Evolutionary conservation across 169 alveolate genomes (phyloP), one percentile per base, ranked within the genome.

Genomic region (Blepharisma undulans): DNA sequence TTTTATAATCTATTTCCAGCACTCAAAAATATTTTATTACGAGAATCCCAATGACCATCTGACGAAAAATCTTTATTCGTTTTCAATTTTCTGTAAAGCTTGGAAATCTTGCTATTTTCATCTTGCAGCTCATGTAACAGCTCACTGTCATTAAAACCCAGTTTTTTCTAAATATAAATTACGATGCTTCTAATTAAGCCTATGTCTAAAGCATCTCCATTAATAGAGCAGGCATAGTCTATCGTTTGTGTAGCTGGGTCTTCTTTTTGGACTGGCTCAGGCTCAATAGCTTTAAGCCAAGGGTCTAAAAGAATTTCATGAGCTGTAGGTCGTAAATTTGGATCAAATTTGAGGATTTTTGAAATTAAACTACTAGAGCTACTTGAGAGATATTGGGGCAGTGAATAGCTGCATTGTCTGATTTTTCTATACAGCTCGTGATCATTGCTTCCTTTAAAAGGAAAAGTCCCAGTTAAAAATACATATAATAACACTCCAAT

Each of bases 401-500:
- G 87, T 12, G 87, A 92, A 3, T 87, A 88, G 12, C 89, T 77
- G 33, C 95, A 93, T 27, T 74, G 32, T 60, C 89, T 84, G 8
- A 95, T 95, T 25, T 89, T 91, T 89, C 88, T 92, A 89, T 93
- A 95, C 25, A 95, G 91, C 36, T 95, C 97, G 71, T 92, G 87
- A 48, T 95, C 95, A 78, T 84, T 84, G 74, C 74, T 22, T n/a
- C 94, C 97, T 91, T 86, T 92, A 82, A 95, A 95, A 59, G 97
- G 97, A 82, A 95, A 95, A 29, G 84, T 48, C 25, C 98, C 98
- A 78, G 91, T 91, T 29, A 94, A 90, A 79, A 95, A 72, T n/a
- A 93, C 94, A 87, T 87, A 96, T 25, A 95, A 84, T 0, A 96
- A 85, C 10, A 96, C 95, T 21, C 97, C 98, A 30, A 92, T 34